Evolutionary conservation across 2,329 filamentous ascomycete genomes (phyloP), one percentile per base, ranked within the genome.

Genomic region (Fusarium cicatricum): DNA sequence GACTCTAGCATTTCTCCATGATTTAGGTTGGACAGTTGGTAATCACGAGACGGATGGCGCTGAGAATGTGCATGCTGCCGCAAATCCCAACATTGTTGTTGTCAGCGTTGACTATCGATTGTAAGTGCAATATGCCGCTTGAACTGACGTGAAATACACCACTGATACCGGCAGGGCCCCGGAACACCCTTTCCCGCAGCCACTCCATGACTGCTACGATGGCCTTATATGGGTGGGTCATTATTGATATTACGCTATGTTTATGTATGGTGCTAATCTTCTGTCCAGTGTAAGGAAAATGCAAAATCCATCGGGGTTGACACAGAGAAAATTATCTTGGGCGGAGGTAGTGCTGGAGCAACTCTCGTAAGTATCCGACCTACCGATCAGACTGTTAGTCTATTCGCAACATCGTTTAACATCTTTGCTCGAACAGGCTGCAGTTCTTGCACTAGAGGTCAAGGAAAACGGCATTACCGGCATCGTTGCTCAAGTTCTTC

Each of bases 101-200:
- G 67, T 64, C 1, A 70, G 67, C 12, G 56, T 69, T 1, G 55
- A 66, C 5, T 69, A 69, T 14, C 33, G 66, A 15, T 23, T 36
- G 66, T 66, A 12, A 39, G 66, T 46, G 11, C 17, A n/a, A 1
- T 0, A 1, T 7, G 8, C 7, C 0, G 2, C 12, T 16, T 1
- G 3, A 10, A 2, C 1, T 19, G 1, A 6, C 3, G 5, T n/a
- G 5, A 14, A 1, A 11, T 11, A 4, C 2, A n/a, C 2, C 1
- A 11, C 16, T 55, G 4, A 57, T 3, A 2, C 4, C 21, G 1
- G 2, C 3, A 69, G 66, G 6, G 60, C 65, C 7, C 66, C 66
- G 1, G 66, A 69, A 12, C 19, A 63, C 17, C 62, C 62, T 0
- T 69, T 68, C 16, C 66, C 66, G 0, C 52, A 12, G 4, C 59